These are phyloP conservation scores for Ophiorrhiza pumila DNA, from an alignment of 257 asterid genomes.

Conservation along the genomic window DNA sequence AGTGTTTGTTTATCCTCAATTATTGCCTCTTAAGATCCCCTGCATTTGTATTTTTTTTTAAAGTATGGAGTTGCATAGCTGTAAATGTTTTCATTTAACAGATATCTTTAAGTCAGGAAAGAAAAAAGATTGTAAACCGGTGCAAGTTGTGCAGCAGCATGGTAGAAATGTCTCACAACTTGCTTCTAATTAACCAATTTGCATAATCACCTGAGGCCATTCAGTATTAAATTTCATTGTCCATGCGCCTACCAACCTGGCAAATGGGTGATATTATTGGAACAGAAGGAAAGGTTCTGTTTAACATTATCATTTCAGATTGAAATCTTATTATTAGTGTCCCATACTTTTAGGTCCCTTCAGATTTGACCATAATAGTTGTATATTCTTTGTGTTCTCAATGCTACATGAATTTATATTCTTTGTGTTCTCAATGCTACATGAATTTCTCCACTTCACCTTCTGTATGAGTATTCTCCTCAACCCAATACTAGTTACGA, in stretches of 20 bases:
- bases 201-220: not conserved
- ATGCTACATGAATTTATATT: no score
- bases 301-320: no score
- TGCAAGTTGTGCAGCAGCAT: not conserved
- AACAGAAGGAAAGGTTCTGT: not conserved
- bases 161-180: not conserved
- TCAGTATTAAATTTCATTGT: not conserved
- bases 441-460: not conserved
- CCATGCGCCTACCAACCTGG: not conserved
- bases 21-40: no score
- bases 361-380: not conserved
- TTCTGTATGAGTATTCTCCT: no score
- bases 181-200: not conserved
- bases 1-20: constrained; percentile 30
- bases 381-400: not conserved
- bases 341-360: not conserved
- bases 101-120: no score
- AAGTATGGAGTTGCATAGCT: no score
- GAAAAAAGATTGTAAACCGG: no score
- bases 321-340: not conserved
- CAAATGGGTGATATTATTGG: not conserved
- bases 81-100: no score
- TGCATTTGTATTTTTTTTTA: not conserved
- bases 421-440: no score
- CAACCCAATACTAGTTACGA: no score